Conservation (phyloP, 306 rosid genomes). For the Phaseolus lunatus region DNA sequence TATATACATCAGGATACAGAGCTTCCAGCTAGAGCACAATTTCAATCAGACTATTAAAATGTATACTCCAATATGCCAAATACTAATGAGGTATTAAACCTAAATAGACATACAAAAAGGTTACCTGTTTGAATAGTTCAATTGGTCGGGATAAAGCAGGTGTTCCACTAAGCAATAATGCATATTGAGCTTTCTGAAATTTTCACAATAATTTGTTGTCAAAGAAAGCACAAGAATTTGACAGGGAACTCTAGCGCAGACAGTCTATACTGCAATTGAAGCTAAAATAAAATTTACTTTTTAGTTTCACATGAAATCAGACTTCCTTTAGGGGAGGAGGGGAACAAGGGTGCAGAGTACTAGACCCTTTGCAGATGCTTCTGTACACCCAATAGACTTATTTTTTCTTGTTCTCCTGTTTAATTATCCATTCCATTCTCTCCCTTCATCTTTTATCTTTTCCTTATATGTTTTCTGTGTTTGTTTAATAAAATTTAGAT, state of each 20-base stretch:
- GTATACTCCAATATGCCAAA: constrained; percentile 26
- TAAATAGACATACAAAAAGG: constrained; percentile 20
- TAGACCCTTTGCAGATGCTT: constrained; percentile 27
- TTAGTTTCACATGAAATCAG: constrained; percentile 35
- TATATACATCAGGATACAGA: constrained; percentile 87
- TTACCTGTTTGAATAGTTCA: constrained; percentile 91
- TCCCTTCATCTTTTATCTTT: constrained; percentile 3
- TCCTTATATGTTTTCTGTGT: constrained; percentile 1
- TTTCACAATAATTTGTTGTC: constrained; percentile 8
- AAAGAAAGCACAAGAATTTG: constrained; percentile 35
- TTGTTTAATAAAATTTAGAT: constrained; percentile 12
- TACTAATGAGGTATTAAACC: constrained; percentile 21
- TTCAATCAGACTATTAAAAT: constrained; percentile 43
- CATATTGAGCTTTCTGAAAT: constrained; percentile 87
- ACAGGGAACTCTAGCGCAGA: constrained; percentile 20
- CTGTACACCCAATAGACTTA: neutral
- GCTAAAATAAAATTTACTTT: constrained; percentile 25
- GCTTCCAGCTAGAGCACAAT: constrained; percentile 84
- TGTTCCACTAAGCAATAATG: constrained; percentile 94
- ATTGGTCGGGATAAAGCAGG: constrained; percentile 98
- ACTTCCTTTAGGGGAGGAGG: constrained; percentile 24
- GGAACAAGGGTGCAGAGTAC: constrained; percentile 29
- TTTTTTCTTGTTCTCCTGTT: constrained; percentile 13
- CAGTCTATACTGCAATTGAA: neutral
- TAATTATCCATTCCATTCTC: constrained; percentile 22